phyloP scores from a whole-genome alignment of 805 yeast species.

The Candida golubevii region DNA sequence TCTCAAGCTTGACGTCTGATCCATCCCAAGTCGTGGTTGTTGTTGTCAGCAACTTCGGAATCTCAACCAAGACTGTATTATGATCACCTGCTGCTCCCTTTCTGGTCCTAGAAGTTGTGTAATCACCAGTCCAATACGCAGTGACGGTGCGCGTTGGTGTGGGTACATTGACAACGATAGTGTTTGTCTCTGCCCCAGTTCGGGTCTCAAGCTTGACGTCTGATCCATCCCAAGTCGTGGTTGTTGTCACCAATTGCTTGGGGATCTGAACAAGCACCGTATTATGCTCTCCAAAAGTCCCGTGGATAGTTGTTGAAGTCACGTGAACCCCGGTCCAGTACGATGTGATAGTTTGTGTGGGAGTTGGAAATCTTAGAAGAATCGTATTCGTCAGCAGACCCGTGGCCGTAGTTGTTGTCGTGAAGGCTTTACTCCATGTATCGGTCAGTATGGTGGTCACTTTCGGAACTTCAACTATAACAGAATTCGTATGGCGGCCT shows the following conservation, averaged over 20 bases:
- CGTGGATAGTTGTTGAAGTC: constrained; percentile 5
- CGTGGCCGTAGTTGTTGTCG: not conserved
- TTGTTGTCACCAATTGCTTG: constrained; percentile 6
- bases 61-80: constrained; percentile 11
- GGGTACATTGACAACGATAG: constrained; percentile 4
- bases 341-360: constrained; percentile 5
- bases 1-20: too few species aligned
- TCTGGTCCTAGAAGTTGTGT: not conserved
- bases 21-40: constrained; percentile 10
- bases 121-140: constrained; percentile 9
- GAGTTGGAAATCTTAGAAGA: constrained; percentile 10
- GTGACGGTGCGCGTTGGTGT: constrained; percentile 11
- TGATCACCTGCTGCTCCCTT: constrained; percentile 4
- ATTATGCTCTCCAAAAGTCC: constrained; percentile 7
- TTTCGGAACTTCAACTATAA: constrained; percentile 8
- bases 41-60: constrained; percentile 8
- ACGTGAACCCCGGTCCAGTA: constrained; percentile 7
- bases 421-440: constrained; percentile 7
- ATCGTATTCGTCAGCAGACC: constrained; percentile 19
- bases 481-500: constrained; percentile 6
- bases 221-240: constrained; percentile 11
- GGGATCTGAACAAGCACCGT: constrained; percentile 14
- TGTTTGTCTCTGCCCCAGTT: constrained; percentile 10
- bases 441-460: constrained; percentile 1
- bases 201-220: constrained; percentile 7